Percentiles rank a stretch among this genome's conserved stretches.
Evolutionary conservation across 805 yeast species (phyloP).

Genomic region (Jamesozyma piceae): DNA sequence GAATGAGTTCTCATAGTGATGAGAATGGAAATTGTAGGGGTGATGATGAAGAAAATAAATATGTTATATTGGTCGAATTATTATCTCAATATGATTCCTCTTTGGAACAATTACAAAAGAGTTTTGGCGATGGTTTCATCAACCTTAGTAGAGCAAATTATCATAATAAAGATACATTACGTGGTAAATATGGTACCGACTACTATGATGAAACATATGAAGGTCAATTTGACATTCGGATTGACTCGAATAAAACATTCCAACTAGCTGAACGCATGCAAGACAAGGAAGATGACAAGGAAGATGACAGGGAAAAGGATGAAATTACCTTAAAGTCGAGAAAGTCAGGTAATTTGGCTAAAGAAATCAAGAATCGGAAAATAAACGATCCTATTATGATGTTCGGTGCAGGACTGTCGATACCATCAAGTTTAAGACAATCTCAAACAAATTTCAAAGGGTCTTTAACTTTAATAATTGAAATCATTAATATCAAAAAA

Average conservation of each 20-base stretch:
- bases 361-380: conserved; percentile 3
- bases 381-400: conserved; percentile 21
- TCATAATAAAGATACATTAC: conserved; percentile 24
- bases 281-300: background rate
- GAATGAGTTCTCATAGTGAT: no score
- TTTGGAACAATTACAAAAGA: conserved; percentile 22
- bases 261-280: background rate
- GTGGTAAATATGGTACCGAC: conserved; percentile 27
- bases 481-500: conserved; percentile 21
- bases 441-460: conserved; percentile 23
- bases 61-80: conserved; percentile 12
- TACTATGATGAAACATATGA: conserved; percentile 26
- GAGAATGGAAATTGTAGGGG: no score
- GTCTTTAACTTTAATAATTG: conserved; percentile 13
- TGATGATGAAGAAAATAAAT: no score
- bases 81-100: conserved; percentile 20
- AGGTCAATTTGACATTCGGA: conserved; percentile 15
- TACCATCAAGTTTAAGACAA: conserved; percentile 22
- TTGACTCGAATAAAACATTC: background rate
- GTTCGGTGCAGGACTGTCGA: conserved; percentile 26
- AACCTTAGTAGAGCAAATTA: conserved; percentile 27
- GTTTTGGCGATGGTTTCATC: conserved; percentile 19
- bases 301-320: background rate
- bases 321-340: background rate
- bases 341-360: background rate